Evolutionary conservation across 345 rosid species (phyloP), one percentile per base, ranked within the genome.

Genomic region (Brassica incana): DNA sequence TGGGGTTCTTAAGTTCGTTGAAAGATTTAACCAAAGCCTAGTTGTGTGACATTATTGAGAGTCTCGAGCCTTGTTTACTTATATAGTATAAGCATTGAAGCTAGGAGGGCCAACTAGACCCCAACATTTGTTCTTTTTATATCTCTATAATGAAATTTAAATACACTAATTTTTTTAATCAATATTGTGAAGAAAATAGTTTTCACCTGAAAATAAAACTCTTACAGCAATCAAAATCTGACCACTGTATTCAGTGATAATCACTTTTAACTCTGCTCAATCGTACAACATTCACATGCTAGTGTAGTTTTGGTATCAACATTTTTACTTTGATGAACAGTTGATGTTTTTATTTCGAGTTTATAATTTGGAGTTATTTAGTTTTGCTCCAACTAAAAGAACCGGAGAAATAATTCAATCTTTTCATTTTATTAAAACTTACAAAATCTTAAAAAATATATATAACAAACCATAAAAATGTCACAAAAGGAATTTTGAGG

Each of bases 21-120:
- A 54, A 40, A 72, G 58, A 15, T 52, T 52, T 25, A 50, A 73
- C 69, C 2, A 11, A 68, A 79, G 27, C 18, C 66, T 59, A 33
- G 65, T 45, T 50, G 60, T 77, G 52, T 56, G 81, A 48, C 65
- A 73, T 74, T 62, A 69, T 52, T 50, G 71, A 12, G 75, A 69
- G 67, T 61, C 79, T 74, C 2, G 60, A 80, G 66, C 66, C 69
- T 12, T 69, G 71, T 40, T 80, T 75, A 30, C 72, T 75, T 80
- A 80, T 80, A 80, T 74, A 20, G 23, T 20, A 33, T 43, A 43
- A 43, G 50, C 50, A 43, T 43, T 43, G 50, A 10, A 43, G 10
- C 50, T 43, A 43, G 10, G 60, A 54, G 71, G 59, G 68, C 79
- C 80, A 80, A 70, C 79, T 75, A 75, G 52, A 75, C 61, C 61